A percentile compares a stretch with the other conserved stretches of the same genome.
Evolutionary conservation across 2,329 filamentous ascomycete genomes (phyloP).

Genomic region (Pseudogymnoascus sp.): DNA sequence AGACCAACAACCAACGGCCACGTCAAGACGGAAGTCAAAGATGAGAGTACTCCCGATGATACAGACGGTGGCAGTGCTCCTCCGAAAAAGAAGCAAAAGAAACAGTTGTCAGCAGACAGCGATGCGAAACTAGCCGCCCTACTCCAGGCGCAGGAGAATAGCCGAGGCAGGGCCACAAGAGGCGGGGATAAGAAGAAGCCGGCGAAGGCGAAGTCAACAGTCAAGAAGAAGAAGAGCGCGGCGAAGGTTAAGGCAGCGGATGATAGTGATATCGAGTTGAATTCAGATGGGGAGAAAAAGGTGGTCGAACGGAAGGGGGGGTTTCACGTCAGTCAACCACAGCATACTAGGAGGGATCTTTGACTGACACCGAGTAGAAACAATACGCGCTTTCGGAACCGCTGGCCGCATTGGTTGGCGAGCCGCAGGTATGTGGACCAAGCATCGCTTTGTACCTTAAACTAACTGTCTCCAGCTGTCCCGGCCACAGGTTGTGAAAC

Average conservation of each 20-base stretch:
- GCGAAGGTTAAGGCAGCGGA: constrained; percentile 72
- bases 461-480: constrained; percentile 55
- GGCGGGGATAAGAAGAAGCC: constrained; percentile 58
- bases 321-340: constrained; percentile 61
- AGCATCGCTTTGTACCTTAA: background rate
- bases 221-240: constrained; percentile 63
- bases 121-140: constrained; percentile 83
- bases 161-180: constrained; percentile 62
- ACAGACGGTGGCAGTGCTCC: constrained; percentile 29
- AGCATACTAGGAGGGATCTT: background rate
- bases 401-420: constrained; percentile 62
- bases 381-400: constrained; percentile 67
- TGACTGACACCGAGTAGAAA: constrained; percentile 40
- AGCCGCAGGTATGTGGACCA: constrained; percentile 50
- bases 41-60: constrained; percentile 16
- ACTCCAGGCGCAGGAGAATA: constrained; percentile 88
- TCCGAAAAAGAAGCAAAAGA: constrained; percentile 60
- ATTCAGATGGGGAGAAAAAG: constrained; percentile 55
- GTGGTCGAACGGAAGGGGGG: constrained; percentile 72
- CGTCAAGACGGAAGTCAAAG: constrained; percentile 18
- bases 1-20: constrained; percentile 18
- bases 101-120: constrained; percentile 54
- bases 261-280: constrained; percentile 67
- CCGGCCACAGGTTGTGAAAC: constrained; percentile 90
- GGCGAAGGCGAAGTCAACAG: constrained; percentile 52